Conservation (phyloP, 148 eudicot genomes). For the Vaccinium darrowii region DNA sequence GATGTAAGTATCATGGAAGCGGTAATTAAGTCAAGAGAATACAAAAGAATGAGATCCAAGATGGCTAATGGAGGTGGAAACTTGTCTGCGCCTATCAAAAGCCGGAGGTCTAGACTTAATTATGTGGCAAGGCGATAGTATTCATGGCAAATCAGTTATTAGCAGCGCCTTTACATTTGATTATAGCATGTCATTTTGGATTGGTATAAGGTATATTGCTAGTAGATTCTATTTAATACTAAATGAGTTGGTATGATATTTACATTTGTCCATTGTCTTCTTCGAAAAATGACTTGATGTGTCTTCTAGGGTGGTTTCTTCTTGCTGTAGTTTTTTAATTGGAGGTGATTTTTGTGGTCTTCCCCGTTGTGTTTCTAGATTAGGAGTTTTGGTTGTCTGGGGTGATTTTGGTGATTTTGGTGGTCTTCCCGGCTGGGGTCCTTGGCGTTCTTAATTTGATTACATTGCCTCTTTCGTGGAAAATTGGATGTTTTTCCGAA, state of each 20-base stretch:
- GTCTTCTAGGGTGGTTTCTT: too few species aligned
- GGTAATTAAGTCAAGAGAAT: constrained; percentile 54
- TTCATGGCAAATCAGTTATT: constrained; percentile 25
- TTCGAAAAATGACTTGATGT: neutral
- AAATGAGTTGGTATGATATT: neutral
- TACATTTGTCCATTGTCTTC: neutral
- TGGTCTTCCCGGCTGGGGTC: too few species aligned
- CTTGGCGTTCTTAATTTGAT: neutral
- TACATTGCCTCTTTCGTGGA: neutral
- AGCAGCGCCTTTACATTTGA: constrained; percentile 2
- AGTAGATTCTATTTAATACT: neutral
- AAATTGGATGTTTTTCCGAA: neutral
- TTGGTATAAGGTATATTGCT: neutral
- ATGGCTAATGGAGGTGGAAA: constrained; percentile 23
- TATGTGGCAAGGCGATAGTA: constrained; percentile 31
- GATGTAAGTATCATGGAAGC: constrained; percentile 61
- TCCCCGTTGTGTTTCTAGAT: too few species aligned
- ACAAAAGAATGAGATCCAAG: constrained; percentile 52
- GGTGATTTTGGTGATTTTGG: too few species aligned
- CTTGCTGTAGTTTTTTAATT: too few species aligned
- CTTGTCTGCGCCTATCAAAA: constrained; percentile 40
- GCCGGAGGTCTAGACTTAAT: constrained; percentile 49
- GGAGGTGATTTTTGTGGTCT: too few species aligned
- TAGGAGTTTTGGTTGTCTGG: too few species aligned
- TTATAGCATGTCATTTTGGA: constrained; percentile 9